Evolutionary conservation across 306 rosid species (phyloP), one percentile per base, ranked within the genome.

Genomic region (Lathyrus tuberosus): DNA sequence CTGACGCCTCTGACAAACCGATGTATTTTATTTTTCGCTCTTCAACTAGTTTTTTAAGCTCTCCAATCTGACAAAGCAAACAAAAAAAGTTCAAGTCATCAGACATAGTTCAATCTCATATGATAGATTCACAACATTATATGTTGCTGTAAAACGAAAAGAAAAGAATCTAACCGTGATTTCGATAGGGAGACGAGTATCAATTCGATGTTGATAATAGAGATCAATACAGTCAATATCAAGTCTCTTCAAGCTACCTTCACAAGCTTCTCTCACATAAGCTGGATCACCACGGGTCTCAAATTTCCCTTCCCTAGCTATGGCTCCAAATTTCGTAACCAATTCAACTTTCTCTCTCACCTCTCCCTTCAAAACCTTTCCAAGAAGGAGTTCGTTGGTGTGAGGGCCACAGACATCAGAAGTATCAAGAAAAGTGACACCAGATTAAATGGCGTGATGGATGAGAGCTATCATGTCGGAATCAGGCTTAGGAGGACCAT

Each of bases 181-280:
- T 88, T 91, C 96, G 41, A 91, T 81, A 1, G 97, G 96, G 26
- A 88, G 49, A 41, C 81, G 82, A 30, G 80, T 82, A 66, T 91
- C 97, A 13, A 85, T 20, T 7, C 93, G 87, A 62, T 86, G 93
- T 62, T 82, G 91, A 75, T 88, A 91, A 74, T 91, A 91, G 63
- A 91, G 97, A 77, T 91, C 91, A n/a, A 91, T 75, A 44, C 44
- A 84, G 62, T 82, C 61, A 10, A 85, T 20, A 1, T 68, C 83
- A 6, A 91, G 87, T 5, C 93, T 81, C 73, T 85, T 81, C 81
- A 88, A 76, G 78, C 96, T 91, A 0, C 65, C 85, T 76, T 88
- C 93, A 62, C 86, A 77, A 69, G 97, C 86, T 1, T 76, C 86
- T 56, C 97, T 84, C 8, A 91, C 93, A 16, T 85, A 86, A 0